These are phyloP conservation scores for Bruguiera parviflora DNA, from an alignment of 345 rosid genomes.

Conservation along the genomic window DNA sequence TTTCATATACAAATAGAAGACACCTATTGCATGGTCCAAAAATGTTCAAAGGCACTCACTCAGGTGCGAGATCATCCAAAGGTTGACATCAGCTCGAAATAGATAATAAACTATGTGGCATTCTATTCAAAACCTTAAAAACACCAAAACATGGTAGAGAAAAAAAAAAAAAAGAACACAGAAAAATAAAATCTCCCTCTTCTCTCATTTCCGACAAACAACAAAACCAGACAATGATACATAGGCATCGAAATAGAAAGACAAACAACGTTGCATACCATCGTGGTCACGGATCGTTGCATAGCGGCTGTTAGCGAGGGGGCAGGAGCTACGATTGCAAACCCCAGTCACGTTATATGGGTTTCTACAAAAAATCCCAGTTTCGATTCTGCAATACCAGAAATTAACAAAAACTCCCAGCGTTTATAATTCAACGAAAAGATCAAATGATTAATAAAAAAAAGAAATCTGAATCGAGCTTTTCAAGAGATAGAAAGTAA, in stretches of 20 bases:
- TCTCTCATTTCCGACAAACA: neutral
- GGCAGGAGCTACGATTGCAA: constrained; percentile 95
- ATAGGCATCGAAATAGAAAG: neutral
- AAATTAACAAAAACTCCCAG: neutral
- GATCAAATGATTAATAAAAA: neutral
- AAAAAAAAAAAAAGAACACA: no score
- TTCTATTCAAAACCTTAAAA: no score
- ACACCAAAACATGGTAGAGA: no score
- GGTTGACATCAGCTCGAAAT: neutral
- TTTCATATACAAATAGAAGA: constrained; percentile 89
- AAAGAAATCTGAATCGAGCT: neutral
- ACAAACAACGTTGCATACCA: constrained; percentile 32
- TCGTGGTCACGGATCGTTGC: constrained; percentile 92
- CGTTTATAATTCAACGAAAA: neutral
- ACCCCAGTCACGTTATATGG: constrained; percentile 90
- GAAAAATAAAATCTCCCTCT: no score
- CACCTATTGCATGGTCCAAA: constrained; percentile 39
- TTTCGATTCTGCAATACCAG: constrained; percentile 53
- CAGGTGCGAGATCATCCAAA: neutral
- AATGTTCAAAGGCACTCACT: neutral
- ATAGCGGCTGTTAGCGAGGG: constrained; percentile 94
- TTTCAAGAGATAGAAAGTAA: neutral
- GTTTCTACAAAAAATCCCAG: constrained; percentile 90
- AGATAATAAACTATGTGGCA: neutral
- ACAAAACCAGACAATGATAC: neutral